Conservation (phyloP, 2,329 filamentous ascomycete genomes). For the Curvularia eragrostidis region DNA sequence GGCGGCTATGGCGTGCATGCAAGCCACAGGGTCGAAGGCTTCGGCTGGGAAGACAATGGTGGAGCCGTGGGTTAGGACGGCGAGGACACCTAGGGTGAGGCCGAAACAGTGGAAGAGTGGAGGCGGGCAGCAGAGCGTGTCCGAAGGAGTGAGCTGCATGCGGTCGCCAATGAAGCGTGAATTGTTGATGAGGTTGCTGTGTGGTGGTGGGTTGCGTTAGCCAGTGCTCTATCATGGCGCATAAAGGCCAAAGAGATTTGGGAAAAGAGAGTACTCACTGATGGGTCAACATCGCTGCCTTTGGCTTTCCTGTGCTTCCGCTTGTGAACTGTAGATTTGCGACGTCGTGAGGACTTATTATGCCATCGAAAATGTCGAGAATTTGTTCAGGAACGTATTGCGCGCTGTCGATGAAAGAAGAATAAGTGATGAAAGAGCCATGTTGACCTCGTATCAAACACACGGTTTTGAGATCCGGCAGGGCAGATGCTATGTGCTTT, state of each 20-base stretch:
- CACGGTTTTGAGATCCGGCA: slow-evolving; percentile 43
- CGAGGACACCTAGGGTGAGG: slow-evolving; percentile 76
- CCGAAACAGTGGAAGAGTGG: slow-evolving; percentile 89
- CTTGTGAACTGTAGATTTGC: slow-evolving; percentile 50
- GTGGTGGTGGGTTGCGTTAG: background rate
- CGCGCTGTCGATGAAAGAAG: slow-evolving; percentile 58
- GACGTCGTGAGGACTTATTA: slow-evolving; percentile 45
- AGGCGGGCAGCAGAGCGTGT: slow-evolving; percentile 80
- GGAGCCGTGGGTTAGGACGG: slow-evolving; percentile 74
- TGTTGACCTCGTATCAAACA: slow-evolving; percentile 42
- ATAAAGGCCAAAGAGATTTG: no score
- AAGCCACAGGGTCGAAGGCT: slow-evolving; percentile 72
- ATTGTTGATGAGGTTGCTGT: slow-evolving; percentile 51
- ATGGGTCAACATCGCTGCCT: slow-evolving; percentile 50
- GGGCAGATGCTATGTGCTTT: slow-evolving; percentile 19
- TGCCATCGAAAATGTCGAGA: slow-evolving; percentile 45
- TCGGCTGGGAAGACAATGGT: slow-evolving; percentile 77
- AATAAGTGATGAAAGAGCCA: slow-evolving; percentile 65
- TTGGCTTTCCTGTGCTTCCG: slow-evolving; percentile 49
- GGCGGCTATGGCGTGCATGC: slow-evolving; percentile 66
- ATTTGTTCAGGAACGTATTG: slow-evolving; percentile 42
- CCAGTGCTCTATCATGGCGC: background rate
- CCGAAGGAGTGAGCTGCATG: slow-evolving; percentile 69
- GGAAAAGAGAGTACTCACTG: slow-evolving; percentile 32
- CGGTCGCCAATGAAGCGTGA: slow-evolving; percentile 65